Evolutionary conservation across 495 filamentous ascomycete species (phyloP), one percentile per base, ranked within the genome.

Genomic region (Aspergillus sclerotiicarbonarius): DNA sequence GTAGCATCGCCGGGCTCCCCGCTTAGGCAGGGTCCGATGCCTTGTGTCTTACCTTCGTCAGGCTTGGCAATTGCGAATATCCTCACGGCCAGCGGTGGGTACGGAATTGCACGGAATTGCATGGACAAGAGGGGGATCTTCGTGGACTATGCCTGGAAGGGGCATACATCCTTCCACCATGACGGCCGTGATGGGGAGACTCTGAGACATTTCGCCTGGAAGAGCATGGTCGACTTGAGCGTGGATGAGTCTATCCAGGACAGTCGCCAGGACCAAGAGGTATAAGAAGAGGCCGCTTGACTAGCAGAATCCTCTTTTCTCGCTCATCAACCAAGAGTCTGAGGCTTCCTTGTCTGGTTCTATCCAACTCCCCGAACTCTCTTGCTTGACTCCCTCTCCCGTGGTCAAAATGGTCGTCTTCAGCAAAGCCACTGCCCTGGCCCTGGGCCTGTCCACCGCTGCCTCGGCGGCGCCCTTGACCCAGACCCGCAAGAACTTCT

Each of bases 331-430:
- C 53, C 43, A 32, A 48, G 39, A 57, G 53, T 50, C 48, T 44
- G 43, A 45, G 59, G 2, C 20, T 53, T 41, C 16, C 20, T 29
- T 54, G 8, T 29, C 39, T 29, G 8, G 37, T 37, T 39, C 30
- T 47, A 21, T 47, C 33, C 29, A 33, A n/a, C 39, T 31, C 13
- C 50, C 39, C 9, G 8, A 39, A 15, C 15, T 46, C n/a, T n/a
- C n/a, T n/a, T n/a, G n/a, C n/a, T n/a, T n/a, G n/a, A n/a, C n/a
- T n/a, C n/a, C n/a, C n/a, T n/a, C n/a, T n/a, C n/a, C n/a, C n/a
- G n/a, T n/a, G n/a, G n/a, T 37, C 69, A 75, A 33, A 45, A 78
- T 78, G 76, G 74, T 78, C 64, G 68, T 73, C 65, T 67, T 76
- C 67, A 76, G 66, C 68, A 74, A 73, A 56, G 52, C 73, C 30